A percentile compares a stretch with the other conserved stretches of the same genome.
These are phyloP conservation scores for Teunomyces stri DNA, from an alignment of 805 yeast species.

Conservation along the genomic window DNA sequence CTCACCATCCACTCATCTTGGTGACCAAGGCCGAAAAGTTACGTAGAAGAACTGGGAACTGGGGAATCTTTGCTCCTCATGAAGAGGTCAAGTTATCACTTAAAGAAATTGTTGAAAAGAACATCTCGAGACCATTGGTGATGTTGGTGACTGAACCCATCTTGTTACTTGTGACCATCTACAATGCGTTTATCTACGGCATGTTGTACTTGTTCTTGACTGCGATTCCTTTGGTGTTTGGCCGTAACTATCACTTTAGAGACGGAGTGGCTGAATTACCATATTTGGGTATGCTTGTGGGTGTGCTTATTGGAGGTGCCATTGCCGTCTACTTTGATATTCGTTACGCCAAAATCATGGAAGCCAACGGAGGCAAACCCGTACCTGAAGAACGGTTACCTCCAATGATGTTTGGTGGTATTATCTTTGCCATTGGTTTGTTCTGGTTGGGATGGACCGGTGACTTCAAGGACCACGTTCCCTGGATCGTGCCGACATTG, in stretches of 20 bases:
- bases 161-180: conserved; percentile 41
- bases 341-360: conserved; percentile 31
- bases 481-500: conserved; percentile 67
- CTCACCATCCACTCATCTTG: conserved; percentile 39
- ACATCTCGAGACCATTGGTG: conserved; percentile 35
- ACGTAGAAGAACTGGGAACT: conserved; percentile 40
- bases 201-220: conserved; percentile 45
- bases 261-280: conserved; percentile 26
- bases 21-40: conserved; percentile 32
- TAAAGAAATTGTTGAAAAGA: conserved; percentile 35
- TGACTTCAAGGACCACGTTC: conserved; percentile 64
- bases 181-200: conserved; percentile 50
- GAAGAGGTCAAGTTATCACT: conserved; percentile 31
- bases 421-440: conserved; percentile 73
- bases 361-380: conserved; percentile 42
- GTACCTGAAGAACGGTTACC: conserved; percentile 80
- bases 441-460: conserved; percentile 92
- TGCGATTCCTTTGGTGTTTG: conserved; percentile 46
- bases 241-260: conserved; percentile 24
- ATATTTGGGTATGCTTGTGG: conserved; percentile 35
- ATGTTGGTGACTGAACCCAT: conserved; percentile 44
- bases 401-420: conserved; percentile 70
- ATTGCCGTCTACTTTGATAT: conserved; percentile 27
- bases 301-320: conserved; percentile 31
- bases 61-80: conserved; percentile 40